Percentiles rank a stretch among this genome's conserved stretches.
Evolutionary conservation across 805 yeast species (phyloP).

Genomic region (Metschnikowia cerradonensis): DNA sequence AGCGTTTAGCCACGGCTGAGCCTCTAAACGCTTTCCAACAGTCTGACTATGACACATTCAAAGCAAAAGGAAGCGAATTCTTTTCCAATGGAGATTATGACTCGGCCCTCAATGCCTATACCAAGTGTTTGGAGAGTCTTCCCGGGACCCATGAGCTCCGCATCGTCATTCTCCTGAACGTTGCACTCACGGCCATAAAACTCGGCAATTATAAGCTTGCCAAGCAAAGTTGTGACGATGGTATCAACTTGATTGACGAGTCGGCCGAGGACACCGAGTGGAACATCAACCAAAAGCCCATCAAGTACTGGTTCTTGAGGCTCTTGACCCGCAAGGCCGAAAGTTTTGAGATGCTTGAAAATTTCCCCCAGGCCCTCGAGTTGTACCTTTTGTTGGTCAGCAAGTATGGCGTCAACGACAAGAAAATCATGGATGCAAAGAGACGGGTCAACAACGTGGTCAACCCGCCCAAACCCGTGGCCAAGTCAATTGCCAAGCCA

Average conservation of each 20-base stretch:
- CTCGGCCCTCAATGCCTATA: conserved; percentile 58
- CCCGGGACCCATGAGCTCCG: conserved; percentile 64
- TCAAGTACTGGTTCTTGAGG: conserved; percentile 72
- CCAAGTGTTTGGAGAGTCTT: conserved; percentile 44
- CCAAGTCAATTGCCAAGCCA: conserved; percentile 5
- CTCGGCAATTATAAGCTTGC: conserved; percentile 65
- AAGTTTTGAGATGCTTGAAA: conserved; percentile 75
- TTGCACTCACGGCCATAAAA: conserved; percentile 61
- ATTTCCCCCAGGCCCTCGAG: conserved; percentile 56
- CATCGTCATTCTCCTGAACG: conserved; percentile 69
- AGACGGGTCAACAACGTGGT: conserved; percentile 69
- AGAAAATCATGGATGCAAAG: conserved; percentile 71
- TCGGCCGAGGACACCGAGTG: conserved; percentile 26
- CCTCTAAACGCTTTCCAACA: conserved; percentile 38
- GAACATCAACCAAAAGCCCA: conserved; percentile 45
- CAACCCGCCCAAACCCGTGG: conserved; percentile 43
- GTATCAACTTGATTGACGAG: conserved; percentile 33
- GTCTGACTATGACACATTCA: conserved; percentile 44
- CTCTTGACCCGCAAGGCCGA: conserved; percentile 72
- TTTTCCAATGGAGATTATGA: conserved; percentile 83
- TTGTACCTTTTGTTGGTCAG: conserved; percentile 61
- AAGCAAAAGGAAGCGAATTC: conserved; percentile 54
- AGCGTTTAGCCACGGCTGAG: conserved; percentile 12
- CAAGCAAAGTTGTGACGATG: conserved; percentile 43
- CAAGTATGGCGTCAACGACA: conserved; percentile 58